A percentile compares a stretch with the other conserved stretches of the same genome.
phyloP scores from a whole-genome alignment of 2,329 filamentous ascomycete species.

The Cyanodermella asteris region DNA sequence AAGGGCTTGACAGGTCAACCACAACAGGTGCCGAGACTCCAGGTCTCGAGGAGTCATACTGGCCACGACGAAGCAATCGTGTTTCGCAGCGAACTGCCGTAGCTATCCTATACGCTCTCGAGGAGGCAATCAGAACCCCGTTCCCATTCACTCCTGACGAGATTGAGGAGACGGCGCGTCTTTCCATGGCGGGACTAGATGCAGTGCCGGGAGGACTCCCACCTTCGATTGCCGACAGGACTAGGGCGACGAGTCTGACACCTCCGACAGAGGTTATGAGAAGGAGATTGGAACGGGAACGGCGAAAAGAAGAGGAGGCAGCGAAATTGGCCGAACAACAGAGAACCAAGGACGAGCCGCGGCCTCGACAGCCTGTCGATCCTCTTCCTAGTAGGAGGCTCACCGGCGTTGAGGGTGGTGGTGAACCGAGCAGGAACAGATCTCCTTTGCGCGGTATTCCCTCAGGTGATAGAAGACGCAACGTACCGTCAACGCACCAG shows the following conservation, averaged over 20 bases:
- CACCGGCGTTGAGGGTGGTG: too few species aligned
- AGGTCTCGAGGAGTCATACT: constrained; percentile 20
- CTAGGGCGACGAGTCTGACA: constrained; percentile 41
- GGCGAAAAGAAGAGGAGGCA: constrained; percentile 43
- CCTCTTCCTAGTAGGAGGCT: too few species aligned
- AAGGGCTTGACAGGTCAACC: constrained; percentile 7
- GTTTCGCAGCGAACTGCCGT: constrained; percentile 71
- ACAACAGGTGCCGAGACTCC: constrained; percentile 14
- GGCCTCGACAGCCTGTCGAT: too few species aligned
- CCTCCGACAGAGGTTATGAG: constrained; percentile 86
- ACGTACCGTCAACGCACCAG: constrained; percentile 2
- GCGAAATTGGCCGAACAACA: too few species aligned
- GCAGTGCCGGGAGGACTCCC: too few species aligned
- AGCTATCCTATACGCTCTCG: constrained; percentile 78
- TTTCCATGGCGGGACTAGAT: constrained; percentile 83
- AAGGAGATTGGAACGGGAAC: constrained; percentile 57
- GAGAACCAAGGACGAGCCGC: too few species aligned
- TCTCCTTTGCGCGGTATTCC: too few species aligned
- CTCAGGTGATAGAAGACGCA: too few species aligned
- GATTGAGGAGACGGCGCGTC: constrained; percentile 71
- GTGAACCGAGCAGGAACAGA: too few species aligned
- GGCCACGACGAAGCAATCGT: constrained; percentile 29
- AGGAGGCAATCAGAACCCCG: constrained; percentile 64
- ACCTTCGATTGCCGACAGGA: too few species aligned
- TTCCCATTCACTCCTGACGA: constrained; percentile 64